Base-by-base conservation (phyloP, 139 green algal genomes). In the Pleodorina starrii region DNA sequence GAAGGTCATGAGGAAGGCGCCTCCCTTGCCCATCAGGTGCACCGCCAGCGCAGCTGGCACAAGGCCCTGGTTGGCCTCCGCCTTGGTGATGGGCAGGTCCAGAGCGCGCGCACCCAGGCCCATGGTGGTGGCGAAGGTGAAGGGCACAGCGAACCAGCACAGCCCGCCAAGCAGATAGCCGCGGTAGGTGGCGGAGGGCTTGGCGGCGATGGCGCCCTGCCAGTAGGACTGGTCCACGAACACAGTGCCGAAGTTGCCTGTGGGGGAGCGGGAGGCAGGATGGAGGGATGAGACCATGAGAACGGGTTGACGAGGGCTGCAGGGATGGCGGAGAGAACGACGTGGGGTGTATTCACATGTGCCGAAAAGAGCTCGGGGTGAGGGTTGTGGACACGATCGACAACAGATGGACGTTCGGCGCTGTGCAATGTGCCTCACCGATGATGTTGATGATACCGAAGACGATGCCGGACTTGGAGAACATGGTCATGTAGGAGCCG, bases 361-460 rank as follows among this genome's bases (percentile, higher is more conserved):
- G n/a, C n/a, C n/a, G n/a, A n/a, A 57, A 57, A 21, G 11, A 57
- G 19, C 79, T 98, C 97, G n/a, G n/a, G n/a, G n/a, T n/a, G n/a
- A n/a, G n/a, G n/a, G n/a, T n/a, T n/a, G n/a, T n/a, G n/a, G n/a
- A n/a, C n/a, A n/a, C n/a, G n/a, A n/a, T n/a, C n/a, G n/a, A n/a
- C n/a, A n/a, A n/a, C n/a, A n/a, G n/a, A n/a, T n/a, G n/a, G n/a
- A n/a, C n/a, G n/a, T n/a, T n/a, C n/a, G n/a, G n/a, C n/a, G n/a
- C n/a, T n/a, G n/a, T n/a, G n/a, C n/a, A n/a, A n/a, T n/a, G n/a
- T n/a, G n/a, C n/a, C n/a, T 98, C 98, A 84, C 97, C 97, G 48
- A 99, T 96, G 87, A 99, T 95, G 94, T 99, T 99, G 95, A 99
- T 99, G 88, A 99, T 96, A 46, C 97, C 97, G 72, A 99, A 99